Evolutionary conservation across 1,284 basidiomycete genomes (phyloP), one percentile per base, ranked within the genome.

Genomic region (Heliocybe sulcata): DNA sequence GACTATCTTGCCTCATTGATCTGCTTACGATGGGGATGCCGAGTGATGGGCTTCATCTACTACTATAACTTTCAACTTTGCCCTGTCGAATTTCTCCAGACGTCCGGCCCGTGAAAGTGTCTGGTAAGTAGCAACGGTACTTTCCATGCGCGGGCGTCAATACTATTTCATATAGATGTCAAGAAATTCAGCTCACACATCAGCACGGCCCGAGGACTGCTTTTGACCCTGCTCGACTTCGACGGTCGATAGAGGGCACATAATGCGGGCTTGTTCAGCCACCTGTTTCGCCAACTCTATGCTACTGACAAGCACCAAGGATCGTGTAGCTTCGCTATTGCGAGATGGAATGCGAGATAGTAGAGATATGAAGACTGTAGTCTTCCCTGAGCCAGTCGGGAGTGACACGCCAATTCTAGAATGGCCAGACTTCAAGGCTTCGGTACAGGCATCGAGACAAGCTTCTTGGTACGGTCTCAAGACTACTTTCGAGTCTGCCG

Each of bases 11-110:
- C 35, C 23, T 56, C 19, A 33, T 55, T 0, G 45, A 45, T 4
- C 51, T 3, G 58, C 87, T 58, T 69, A 93, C 86, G 93, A 94
- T 23, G 87, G 83, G 2, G 94, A 90, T 23, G 92, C 94, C 25
- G 95, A 90, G 70, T 98, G 96, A 65, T 99, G 96, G 0, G 96
- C 95, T 69, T 97, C 94, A 63, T 96, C 94, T 6, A 97, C 80
- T 52, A 98, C 87, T 54, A 98, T 77, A 9, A 88, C 90, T 66
- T 94, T 96, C 64, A 92, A 76, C 26, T 62, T 63, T 9, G 67
- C 64, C 1, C 92, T 87, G 61, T 89, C 76, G 65, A 96, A 98
- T 68, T 97, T 98, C 9, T 75, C 75, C 50, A 97, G 66, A 22
- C 96, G 77, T 9, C 79, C 70, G 1, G 77, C 68, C 52, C 82